Evolutionary conservation across 1,139 yeast genomes (phyloP), one percentile per base, ranked within the genome.

Genomic region (Candida pseudocylindracea): DNA sequence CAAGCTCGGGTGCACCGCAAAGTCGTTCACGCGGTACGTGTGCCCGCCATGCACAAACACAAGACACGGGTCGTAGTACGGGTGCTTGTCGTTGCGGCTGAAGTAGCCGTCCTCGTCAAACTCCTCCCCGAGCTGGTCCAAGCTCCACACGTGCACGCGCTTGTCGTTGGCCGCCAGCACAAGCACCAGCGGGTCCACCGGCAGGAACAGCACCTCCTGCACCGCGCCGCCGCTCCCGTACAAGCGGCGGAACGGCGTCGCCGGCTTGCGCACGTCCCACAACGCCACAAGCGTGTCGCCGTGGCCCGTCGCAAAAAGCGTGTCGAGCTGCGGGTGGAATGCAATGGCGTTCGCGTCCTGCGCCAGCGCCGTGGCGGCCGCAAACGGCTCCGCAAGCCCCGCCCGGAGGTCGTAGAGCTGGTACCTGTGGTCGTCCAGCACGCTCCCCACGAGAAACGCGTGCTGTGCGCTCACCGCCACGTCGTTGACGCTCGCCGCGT

Each of bases 371-470:
- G 20, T 8, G 2, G 9, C 10, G 29, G 27, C 27, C 12, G 29
- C 32, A 27, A 29, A 26, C 15, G 20, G 27, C 10, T 29, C 15
- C 24, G 55, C 54, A 27, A 65, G 51, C 33, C 57, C 55, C 8
- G 46, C 43, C 43, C 93, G 64, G 20, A 67, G 50, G 45, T 83
- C 95, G 42, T 67, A 74, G 30, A 83, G 53, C 34, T 67, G 70
- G 27, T 83, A 57, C 3, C 68, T 57, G 36, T 63, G 64, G 45
- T 76, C 92, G 45, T 79, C 92, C 7, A 81, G 62, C 7, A 67
- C 85, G 3, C 83, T 68, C 1, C 73, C 91, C 46, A 79, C 70
- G 24, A 75, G 41, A 2, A 57, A 50, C 15, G 57, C 50, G 33
- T 60, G 49, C 32, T 46, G 42, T 30, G 53, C 50, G 40, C 66